Percentiles rank a stretch among this genome's conserved stretches.
Evolutionary conservation across 1,139 yeast genomes (phyloP).

Genomic region (Yamadazyma epiphylla): DNA sequence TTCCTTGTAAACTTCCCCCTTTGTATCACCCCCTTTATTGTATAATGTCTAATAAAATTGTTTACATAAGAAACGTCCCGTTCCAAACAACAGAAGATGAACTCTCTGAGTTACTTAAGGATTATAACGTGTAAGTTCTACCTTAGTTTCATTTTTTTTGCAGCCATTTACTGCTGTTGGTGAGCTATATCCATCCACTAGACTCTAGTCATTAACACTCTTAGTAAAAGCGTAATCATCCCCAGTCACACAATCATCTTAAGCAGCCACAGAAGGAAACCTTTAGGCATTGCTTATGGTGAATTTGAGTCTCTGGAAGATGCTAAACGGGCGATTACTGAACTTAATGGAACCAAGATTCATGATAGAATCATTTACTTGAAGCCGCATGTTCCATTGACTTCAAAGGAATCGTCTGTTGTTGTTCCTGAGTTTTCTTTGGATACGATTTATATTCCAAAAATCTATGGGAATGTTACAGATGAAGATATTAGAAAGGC

Average conservation of each 20-base stretch:
- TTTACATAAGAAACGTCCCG: constrained; percentile 35
- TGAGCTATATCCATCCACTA: neutral
- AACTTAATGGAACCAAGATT: constrained; percentile 37
- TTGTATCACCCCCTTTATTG: too few relatives aligned
- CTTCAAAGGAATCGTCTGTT: too few relatives aligned
- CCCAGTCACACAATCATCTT: constrained; percentile 55
- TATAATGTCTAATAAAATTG: constrained; percentile 6
- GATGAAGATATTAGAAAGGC: constrained; percentile 40
- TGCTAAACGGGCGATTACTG: constrained; percentile 44
- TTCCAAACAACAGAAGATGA: constrained; percentile 44
- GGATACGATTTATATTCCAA: constrained; percentile 52
- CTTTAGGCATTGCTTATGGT: constrained; percentile 65
- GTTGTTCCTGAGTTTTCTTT: constrained; percentile 20
- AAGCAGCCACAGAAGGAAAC: constrained; percentile 34
- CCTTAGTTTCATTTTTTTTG: neutral
- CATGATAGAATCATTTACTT: constrained; percentile 35
- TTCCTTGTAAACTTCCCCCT: too few relatives aligned
- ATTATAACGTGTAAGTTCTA: constrained; percentile 15
- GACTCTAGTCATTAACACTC: constrained; percentile 6
- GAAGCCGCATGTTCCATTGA: constrained; percentile 39
- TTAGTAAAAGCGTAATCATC: constrained; percentile 41
- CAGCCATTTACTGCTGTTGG: neutral
- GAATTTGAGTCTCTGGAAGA: constrained; percentile 50
- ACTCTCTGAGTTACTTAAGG: constrained; percentile 28
- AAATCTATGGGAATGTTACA: constrained; percentile 35